Percentiles rank a stretch among this genome's conserved stretches.
Evolutionary conservation across 2,329 filamentous ascomycete genomes (phyloP).

Genomic region (Pseudocercospora fuligena): DNA sequence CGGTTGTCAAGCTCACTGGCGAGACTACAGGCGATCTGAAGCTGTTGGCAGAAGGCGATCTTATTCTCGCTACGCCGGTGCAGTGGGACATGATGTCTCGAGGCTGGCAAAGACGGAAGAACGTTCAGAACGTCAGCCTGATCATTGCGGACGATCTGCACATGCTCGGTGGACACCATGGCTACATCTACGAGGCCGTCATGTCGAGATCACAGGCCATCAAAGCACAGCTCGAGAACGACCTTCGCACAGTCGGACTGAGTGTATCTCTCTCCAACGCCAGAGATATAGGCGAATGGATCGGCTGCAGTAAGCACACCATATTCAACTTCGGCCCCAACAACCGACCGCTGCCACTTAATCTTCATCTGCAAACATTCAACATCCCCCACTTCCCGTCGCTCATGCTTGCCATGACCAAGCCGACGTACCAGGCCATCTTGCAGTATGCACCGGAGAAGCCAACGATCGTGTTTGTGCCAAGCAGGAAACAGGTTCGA

Average conservation of each 20-base stretch:
- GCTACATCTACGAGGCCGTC: conserved; percentile 92
- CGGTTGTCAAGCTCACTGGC: conserved; percentile 89
- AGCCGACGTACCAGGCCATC: conserved; percentile 88
- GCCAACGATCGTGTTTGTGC: conserved; percentile 89
- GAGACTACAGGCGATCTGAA: conserved; percentile 91
- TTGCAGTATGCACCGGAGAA: conserved; percentile 84
- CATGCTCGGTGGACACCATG: conserved; percentile 82
- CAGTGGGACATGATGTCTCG: conserved; percentile 97
- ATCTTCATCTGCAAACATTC: conserved; percentile 94
- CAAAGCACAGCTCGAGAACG: conserved; percentile 80
- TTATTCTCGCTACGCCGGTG: conserved; percentile 87
- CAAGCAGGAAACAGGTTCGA: conserved; percentile 89
- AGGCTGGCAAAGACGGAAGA: conserved; percentile 96
- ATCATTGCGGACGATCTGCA: conserved; percentile 97
- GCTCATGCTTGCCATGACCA: conserved; percentile 97
- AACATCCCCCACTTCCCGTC: conserved; percentile 96
- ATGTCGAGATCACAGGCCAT: conserved; percentile 99
- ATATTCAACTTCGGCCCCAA: conserved; percentile 99
- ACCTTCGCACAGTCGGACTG: conserved; percentile 84
- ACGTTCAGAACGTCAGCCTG: conserved; percentile 84
- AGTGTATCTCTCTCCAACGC: conserved; percentile 93
- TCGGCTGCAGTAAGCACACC: conserved; percentile 95
- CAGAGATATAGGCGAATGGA: conserved; percentile 94
- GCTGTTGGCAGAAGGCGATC: conserved; percentile 81
- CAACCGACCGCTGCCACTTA: conserved; percentile 83